phyloP scores from a whole-genome alignment of 1,284 basidiomycete species.

The Tranzscheliella williamsii region DNA sequence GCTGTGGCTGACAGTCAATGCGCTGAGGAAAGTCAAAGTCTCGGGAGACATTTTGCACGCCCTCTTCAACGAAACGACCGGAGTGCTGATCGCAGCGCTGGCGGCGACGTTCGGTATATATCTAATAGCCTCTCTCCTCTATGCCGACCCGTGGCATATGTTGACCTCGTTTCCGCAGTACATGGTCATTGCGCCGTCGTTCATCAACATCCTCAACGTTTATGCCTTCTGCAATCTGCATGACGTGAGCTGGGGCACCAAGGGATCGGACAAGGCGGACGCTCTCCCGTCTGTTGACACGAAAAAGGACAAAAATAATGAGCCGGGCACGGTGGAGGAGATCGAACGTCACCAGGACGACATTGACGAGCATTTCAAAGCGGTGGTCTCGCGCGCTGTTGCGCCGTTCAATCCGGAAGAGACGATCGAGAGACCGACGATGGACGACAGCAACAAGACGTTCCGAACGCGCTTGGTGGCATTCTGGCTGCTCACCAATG shows the following conservation, averaged over 20 bases:
- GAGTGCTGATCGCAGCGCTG: constrained; percentile 56
- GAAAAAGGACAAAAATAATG: constrained; percentile 70
- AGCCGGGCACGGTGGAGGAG: constrained; percentile 71
- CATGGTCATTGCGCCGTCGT: constrained; percentile 78
- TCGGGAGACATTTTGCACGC: constrained; percentile 17
- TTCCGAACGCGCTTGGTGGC: constrained; percentile 61
- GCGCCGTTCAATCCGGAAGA: constrained; percentile 76
- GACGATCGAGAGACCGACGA: constrained; percentile 75
- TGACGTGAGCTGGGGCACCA: constrained; percentile 83
- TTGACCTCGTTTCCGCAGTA: constrained; percentile 95
- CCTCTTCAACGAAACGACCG: constrained; percentile 49
- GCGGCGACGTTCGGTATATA: constrained; percentile 60
- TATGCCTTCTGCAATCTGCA: constrained; percentile 80
- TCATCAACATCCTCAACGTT: constrained; percentile 91
- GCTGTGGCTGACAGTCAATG: constrained; percentile 55
- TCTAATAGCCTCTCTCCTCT: constrained; percentile 81
- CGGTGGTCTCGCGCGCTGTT: constrained; percentile 88
- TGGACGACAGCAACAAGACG: constrained; percentile 64
- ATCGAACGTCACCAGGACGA: constrained; percentile 70
- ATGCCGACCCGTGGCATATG: constrained; percentile 98
- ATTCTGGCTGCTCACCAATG: constrained; percentile 59
- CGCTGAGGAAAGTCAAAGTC: constrained; percentile 22
- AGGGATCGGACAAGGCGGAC: constrained; percentile 93
- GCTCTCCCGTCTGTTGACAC: constrained; percentile 85
- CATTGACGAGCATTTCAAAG: constrained; percentile 89